A percentile compares a stretch with the other conserved stretches of the same genome.
Conservation (phyloP, 2,329 filamentous ascomycete species). For the Ophiognomonia clavigignenti-juglandacearum region DNA sequence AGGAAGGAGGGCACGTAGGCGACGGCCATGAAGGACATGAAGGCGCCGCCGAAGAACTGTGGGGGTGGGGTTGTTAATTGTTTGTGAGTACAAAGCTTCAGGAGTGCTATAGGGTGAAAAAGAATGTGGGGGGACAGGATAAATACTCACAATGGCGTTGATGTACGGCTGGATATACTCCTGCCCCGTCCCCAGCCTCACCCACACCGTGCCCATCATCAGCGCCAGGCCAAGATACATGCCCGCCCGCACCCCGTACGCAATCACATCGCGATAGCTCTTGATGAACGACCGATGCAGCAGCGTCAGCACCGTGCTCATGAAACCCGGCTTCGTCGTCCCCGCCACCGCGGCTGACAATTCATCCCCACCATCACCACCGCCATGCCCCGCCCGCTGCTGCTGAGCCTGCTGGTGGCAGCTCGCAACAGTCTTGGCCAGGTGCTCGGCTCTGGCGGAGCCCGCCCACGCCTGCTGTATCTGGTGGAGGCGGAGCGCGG, state of each 20-base stretch:
- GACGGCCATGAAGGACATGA: slow-evolving; percentile 78
- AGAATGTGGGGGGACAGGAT: too few species aligned
- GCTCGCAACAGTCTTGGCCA: slow-evolving; percentile 21
- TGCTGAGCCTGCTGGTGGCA: slow-evolving; percentile 23
- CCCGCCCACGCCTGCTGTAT: slow-evolving; percentile 53
- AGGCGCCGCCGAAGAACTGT: slow-evolving; percentile 64
- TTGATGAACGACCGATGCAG: slow-evolving; percentile 80
- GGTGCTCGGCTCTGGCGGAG: slow-evolving; percentile 30
- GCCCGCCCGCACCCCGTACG: slow-evolving; percentile 74
- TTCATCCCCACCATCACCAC: slow-evolving; percentile 19
- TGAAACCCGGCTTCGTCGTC: slow-evolving; percentile 36
- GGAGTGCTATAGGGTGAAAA: too few species aligned
- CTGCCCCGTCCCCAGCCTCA: slow-evolving; percentile 65
- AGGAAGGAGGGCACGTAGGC: slow-evolving; percentile 82
- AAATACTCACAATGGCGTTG: slow-evolving; percentile 68
- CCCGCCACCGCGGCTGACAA: slow-evolving; percentile 17
- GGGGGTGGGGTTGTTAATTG: too few species aligned
- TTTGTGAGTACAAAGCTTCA: too few species aligned
- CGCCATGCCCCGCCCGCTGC: slow-evolving; percentile 24
- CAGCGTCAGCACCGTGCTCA: slow-evolving; percentile 56
- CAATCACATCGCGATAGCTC: slow-evolving; percentile 76
- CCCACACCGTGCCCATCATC: slow-evolving; percentile 86
- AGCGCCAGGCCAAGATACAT: slow-evolving; percentile 80
- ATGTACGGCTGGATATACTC: slow-evolving; percentile 73
- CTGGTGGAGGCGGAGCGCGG: slow-evolving; percentile 42